Base-by-base conservation (phyloP, 257 asterid species). In the Solanum peruvianum region DNA sequence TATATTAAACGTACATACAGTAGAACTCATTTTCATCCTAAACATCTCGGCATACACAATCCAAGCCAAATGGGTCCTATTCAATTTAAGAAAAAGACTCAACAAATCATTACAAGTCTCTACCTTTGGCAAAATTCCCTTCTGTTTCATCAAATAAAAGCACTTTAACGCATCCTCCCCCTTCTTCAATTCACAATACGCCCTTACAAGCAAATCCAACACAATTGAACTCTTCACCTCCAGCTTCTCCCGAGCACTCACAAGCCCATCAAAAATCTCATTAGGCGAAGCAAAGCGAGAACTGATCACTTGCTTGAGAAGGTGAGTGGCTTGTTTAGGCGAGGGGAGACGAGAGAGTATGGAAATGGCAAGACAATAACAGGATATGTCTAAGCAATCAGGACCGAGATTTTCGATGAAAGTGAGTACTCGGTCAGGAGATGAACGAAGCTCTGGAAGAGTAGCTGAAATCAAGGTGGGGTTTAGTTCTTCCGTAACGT, bases 21-120 rank as follows among this genome's bases (percentile, higher is more conserved):
- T 89, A 12, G 92, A 83, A 86, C 20, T 73, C 44, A 94, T 90
- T 88, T 87, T 90, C 90, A 92, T 86, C 72, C 88, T 88, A 82
- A 90, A 87, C 92, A 94, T 94, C 76, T 90, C 92, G 5, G 87
- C 89, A 87, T 88, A 92, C 87, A 94, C 66, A 66, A 83, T 83
- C 94, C 93, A 92, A 2, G 86, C 93, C 72, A 70, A 72, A 9
- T 88, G 87, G 1, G 72, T 86, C 87, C 82, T 64, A 87, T 91
- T 87, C 88, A 86, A 87, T 87, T 83, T 88, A 69, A 91, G 80
- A 84, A 90, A 92, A 90, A 91, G 49, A 83, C 89, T 92, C 87
- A 94, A 83, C 86, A 93, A 84, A 82, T 86, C 87, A 88, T 94
- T 92, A 90, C 94, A 92, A 45, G 94, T 90, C 67, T 90, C 92